phyloP scores from a whole-genome alignment of 1,284 basidiomycete species.

The Pholiota adiposa region DNA sequence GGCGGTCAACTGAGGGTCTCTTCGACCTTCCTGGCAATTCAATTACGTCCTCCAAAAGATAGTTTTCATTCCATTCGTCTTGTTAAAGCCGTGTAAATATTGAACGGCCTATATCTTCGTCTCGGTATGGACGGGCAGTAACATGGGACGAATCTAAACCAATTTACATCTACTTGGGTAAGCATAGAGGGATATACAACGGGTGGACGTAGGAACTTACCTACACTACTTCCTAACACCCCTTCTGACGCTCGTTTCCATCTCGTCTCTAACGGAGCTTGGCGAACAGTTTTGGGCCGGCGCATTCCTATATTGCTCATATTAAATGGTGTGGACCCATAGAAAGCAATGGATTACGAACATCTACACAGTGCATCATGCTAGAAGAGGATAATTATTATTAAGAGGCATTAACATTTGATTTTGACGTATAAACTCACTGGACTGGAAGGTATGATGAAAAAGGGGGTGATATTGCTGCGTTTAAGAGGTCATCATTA shows the following conservation, averaged over 20 bases:
- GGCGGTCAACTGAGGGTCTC: no score
- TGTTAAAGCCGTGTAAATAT: background rate
- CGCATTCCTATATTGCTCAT: constrained; percentile 57
- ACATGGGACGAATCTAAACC: background rate
- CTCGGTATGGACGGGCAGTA: background rate
- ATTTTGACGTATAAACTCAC: constrained; percentile 44
- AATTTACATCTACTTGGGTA: background rate
- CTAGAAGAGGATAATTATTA: constrained; percentile 41
- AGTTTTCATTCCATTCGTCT: background rate
- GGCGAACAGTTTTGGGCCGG: constrained; percentile 81
- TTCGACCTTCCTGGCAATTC: no score
- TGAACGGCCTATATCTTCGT: background rate
- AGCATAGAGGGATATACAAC: background rate
- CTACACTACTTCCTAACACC: background rate
- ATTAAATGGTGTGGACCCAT: background rate
- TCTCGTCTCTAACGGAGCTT: constrained; percentile 52
- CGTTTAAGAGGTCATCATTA: constrained; percentile 14
- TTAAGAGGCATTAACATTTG: constrained; percentile 12
- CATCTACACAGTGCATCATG: constrained; percentile 92
- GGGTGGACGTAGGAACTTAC: background rate
- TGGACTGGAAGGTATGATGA: constrained; percentile 52
- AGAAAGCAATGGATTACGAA: constrained; percentile 38
- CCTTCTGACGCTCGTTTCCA: background rate
- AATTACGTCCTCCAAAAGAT: background rate
- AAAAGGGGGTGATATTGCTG: constrained; percentile 3